A percentile compares a stretch with the other conserved stretches of the same genome.
Conservation (phyloP, 2,329 filamentous ascomycete genomes). For the Sordariomycetes sp. region DNA sequence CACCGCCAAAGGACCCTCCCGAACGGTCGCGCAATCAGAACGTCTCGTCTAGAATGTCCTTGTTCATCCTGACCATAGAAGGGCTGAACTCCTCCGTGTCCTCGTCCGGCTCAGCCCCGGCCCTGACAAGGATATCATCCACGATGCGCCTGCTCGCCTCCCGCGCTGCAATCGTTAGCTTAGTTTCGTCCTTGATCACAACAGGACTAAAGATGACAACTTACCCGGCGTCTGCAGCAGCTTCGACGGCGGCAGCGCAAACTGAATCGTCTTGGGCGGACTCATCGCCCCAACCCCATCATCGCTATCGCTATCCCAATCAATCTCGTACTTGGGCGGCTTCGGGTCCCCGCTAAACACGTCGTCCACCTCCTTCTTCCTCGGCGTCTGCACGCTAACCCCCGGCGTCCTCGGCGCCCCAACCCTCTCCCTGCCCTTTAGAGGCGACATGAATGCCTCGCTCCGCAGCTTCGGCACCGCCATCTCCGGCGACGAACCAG, state of each 20-base stretch:
- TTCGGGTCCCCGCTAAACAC: constrained; percentile 22
- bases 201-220: constrained; percentile 11
- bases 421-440: constrained; percentile 29
- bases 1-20: not conserved
- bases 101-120: constrained; percentile 46
- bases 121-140: constrained; percentile 64
- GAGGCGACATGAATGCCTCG: constrained; percentile 72
- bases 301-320: constrained; percentile 66
- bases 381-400: constrained; percentile 72
- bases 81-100: constrained; percentile 47
- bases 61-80: constrained; percentile 51
- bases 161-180: constrained; percentile 34
- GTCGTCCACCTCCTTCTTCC: constrained; percentile 34
- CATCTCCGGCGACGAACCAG: constrained; percentile 63
- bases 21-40: constrained; percentile 25
- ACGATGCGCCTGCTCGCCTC: constrained; percentile 75
- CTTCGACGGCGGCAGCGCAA: constrained; percentile 64
- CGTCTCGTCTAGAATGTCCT: constrained; percentile 47
- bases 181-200: not conserved
- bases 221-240: constrained; percentile 68
- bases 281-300: constrained; percentile 61
- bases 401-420: constrained; percentile 58
- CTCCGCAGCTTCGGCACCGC: constrained; percentile 71
- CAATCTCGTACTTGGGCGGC: constrained; percentile 36
- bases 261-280: constrained; percentile 88